These are phyloP conservation scores for Candida maris DNA, from an alignment of 805 yeast species.

Conservation along the genomic window DNA sequence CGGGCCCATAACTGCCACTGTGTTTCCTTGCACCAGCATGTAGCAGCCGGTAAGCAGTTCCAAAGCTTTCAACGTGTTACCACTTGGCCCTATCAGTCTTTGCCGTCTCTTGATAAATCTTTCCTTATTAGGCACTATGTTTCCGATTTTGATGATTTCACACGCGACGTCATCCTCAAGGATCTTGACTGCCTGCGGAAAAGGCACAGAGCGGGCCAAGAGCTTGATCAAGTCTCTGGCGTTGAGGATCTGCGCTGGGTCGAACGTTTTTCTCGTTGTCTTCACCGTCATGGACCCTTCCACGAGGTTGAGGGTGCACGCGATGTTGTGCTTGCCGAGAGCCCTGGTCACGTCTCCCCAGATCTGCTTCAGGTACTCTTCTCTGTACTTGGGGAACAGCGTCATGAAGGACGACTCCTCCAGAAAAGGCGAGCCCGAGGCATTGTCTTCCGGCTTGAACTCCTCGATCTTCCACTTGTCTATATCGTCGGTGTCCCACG, in stretches of 20 bases:
- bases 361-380: constrained; percentile 76
- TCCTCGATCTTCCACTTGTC: constrained; percentile 91
- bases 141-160: constrained; percentile 94
- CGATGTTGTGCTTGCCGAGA: constrained; percentile 66
- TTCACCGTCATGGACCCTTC: constrained; percentile 98
- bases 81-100: constrained; percentile 93
- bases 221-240: constrained; percentile 94
- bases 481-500: constrained; percentile 95
- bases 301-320: constrained; percentile 83
- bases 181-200: constrained; percentile 91
- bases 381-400: constrained; percentile 94
- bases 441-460: constrained; percentile 85
- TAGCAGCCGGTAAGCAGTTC: constrained; percentile 95
- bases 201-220: constrained; percentile 93
- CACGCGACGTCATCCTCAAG: constrained; percentile 91
- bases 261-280: constrained; percentile 92
- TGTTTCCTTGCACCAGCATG: constrained; percentile 93
- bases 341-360: constrained; percentile 93
- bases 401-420: constrained; percentile 96
- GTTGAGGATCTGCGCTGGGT: constrained; percentile 88
- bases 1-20: constrained; percentile 97
- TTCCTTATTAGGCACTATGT: constrained; percentile 83
- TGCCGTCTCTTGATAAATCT: constrained; percentile 94
- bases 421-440: constrained; percentile 82
- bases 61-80: constrained; percentile 92